Evolutionary conservation across 2,329 filamentous ascomycete species (phyloP).

Genomic region (Xylaria sp.): DNA sequence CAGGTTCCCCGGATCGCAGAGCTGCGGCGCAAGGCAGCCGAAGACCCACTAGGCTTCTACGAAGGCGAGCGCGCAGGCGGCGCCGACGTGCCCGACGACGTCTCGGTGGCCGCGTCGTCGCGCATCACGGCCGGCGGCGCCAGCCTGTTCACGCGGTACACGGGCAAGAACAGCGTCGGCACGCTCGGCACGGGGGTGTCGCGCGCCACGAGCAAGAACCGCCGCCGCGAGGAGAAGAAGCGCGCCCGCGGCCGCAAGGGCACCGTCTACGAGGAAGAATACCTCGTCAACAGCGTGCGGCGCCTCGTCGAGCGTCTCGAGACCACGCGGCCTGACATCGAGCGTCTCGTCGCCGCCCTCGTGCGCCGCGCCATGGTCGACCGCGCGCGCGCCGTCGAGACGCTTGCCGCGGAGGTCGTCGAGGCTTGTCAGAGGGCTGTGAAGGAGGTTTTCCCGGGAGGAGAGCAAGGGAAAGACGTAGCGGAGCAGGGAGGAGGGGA

Average conservation of each 20-base stretch:
- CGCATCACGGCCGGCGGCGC: constrained; percentile 81
- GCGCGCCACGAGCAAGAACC: constrained; percentile 87
- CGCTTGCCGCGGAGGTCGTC: constrained; percentile 78
- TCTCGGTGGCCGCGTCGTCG: constrained; percentile 86
- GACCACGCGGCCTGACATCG: constrained; percentile 75
- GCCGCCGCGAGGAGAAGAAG: constrained; percentile 92
- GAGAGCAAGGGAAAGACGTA: not conserved
- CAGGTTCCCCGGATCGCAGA: constrained; percentile 89
- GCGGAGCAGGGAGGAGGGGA: constrained; percentile 37
- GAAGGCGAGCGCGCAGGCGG: constrained; percentile 76
- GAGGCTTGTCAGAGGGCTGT: constrained; percentile 75
- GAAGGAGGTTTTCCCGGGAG: constrained; percentile 72
- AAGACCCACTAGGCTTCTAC: constrained; percentile 90
- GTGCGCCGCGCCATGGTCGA: constrained; percentile 87
- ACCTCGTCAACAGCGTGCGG: constrained; percentile 87
- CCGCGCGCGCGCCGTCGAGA: constrained; percentile 81
- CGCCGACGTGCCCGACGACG: constrained; percentile 85
- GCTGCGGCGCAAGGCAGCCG: constrained; percentile 80
- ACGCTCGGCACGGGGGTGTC: constrained; percentile 79
- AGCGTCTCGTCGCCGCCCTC: constrained; percentile 79
- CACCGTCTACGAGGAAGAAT: constrained; percentile 97
- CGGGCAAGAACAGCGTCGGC: constrained; percentile 73
- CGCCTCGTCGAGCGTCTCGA: constrained; percentile 87
- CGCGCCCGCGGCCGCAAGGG: constrained; percentile 94
- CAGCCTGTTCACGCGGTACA: constrained; percentile 94